Base-by-base conservation (phyloP, 2,329 filamentous ascomycete genomes). In the Zasmidium angulare region DNA sequence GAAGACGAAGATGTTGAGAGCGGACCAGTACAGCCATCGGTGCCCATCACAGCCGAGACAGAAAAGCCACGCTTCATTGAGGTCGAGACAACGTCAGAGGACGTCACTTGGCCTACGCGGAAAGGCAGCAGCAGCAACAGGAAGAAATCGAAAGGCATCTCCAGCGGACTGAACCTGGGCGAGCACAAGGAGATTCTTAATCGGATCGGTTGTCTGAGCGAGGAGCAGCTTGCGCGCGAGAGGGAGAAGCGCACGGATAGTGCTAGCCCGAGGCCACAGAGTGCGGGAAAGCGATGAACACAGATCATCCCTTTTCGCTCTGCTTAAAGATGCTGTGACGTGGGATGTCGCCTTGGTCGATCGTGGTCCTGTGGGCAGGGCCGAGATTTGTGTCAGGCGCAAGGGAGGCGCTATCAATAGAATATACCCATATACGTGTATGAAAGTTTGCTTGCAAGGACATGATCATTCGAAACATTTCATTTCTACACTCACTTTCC, bases 181-280 rank as follows among this genome's bases (percentile, higher is more conserved):
- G 89, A 91, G 74, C 84, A 88, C 67, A 95, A 93, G 79, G 90
- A 93, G 73, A 79, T 95, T 65, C 81, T 95, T 55, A 89, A 89
- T 48, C 82, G 90, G 55, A 95, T 95, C 70, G 90, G 90, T 51
- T 95, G 90, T 74, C 56, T 73, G 60, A 72, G 69, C 62, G 71
- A 73, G 19, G 71, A 73, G 59, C 71, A 73, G 59, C 54, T 73
- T 50, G 69, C 70, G 10, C 61, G 71, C 9, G 71, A 73, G 59
- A 60, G 69, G 49, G 71, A 73, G 58, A 61, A 66, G 64, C 61
- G 69, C 40, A 66, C 68, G 19, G 68, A 62, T 14, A 70, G 66
- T 46, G 54, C 62, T 23, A 68, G 62, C 61, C 66, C 64, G 19
- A 46, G 60, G 52, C 63, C 63, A 48, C 50, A 40, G 23, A 61